phyloP scores from a whole-genome alignment of 2,329 filamentous ascomycete species.

The Penicillium sp. region DNA sequence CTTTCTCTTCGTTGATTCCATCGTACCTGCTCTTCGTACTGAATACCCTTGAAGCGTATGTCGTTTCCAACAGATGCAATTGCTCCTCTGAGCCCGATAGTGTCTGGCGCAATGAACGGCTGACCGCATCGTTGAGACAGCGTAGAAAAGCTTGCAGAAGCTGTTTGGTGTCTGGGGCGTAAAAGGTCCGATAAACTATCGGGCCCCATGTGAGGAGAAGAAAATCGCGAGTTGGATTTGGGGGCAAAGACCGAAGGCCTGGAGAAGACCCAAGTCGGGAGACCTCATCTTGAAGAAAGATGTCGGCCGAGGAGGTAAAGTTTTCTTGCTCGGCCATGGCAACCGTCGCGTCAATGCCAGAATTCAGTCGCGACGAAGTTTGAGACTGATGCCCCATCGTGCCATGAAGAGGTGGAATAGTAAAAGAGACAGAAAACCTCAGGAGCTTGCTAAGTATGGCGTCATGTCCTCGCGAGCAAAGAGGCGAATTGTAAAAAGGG shows the following conservation, averaged over 20 bases:
- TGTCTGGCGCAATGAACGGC: constrained; percentile 16
- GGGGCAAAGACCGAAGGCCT: constrained; percentile 27
- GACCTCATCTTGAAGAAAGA: constrained; percentile 30
- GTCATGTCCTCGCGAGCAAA: background rate
- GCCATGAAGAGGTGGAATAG: too few relatives aligned
- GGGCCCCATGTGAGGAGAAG: constrained; percentile 32
- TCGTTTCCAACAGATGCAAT: constrained; percentile 15
- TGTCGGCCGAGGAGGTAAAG: constrained; percentile 18
- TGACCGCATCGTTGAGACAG: constrained; percentile 60
- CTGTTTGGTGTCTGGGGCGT: constrained; percentile 24
- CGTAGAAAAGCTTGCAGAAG: constrained; percentile 56
- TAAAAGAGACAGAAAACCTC: too few relatives aligned
- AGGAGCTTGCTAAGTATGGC: background rate
- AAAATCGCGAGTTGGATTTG: constrained; percentile 29
- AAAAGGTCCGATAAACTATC: constrained; percentile 29
- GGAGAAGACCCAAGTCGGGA: constrained; percentile 25
- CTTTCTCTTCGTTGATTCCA: constrained; percentile 14
- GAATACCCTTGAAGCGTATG: constrained; percentile 30
- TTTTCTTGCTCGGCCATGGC: constrained; percentile 10
- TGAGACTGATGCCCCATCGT: too few relatives aligned
- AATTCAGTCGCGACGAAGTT: too few relatives aligned
- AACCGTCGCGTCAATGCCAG: background rate
- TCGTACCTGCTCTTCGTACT: constrained; percentile 15
- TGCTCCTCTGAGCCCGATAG: constrained; percentile 25
- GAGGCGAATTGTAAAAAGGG: background rate